Base-by-base conservation (phyloP, 768 basidiomycete species). In the Chalciporus piperatus region DNA sequence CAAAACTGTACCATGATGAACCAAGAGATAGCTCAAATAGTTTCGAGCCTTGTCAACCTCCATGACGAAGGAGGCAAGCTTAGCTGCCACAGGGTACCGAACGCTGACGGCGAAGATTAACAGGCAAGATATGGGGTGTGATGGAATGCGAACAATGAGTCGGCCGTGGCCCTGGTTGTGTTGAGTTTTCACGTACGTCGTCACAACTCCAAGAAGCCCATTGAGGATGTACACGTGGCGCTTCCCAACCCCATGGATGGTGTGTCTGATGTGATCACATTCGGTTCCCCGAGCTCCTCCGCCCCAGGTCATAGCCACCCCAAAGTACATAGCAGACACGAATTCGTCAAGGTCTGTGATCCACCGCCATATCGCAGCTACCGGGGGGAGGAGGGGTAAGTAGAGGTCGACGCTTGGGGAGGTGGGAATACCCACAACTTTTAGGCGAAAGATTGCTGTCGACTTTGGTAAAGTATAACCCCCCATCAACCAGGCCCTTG, bases 141-240 rank as follows among this genome's bases (percentile, higher is more conserved):
- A 25, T 0, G 59, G 59, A 14, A 50, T 53, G 2, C 41, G 51
- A 27, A 57, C 41, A 3, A 58, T 51, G 1, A 56, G 32, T 3
- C 45, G 9, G 4, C 56, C 53, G 19, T 52, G 48, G 12, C 59
- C 52, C 16, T 53, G 46, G 12, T 38, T 12, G 14, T 44, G 35
- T 8, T 52, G 52, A 2, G 54, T 58, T 22, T 64, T 64, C 0
- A 50, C 45, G 30, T 63, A 64, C 1, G 37, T 49, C 0, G 49
- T 63, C 0, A 40, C 42, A 11, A 64, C 49, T 0, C 47, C 32
- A 5, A 63, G 20, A 0, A 47, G 23, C 2, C 62, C 57, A 3
- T 64, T 63, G 5, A 63, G 51, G 6, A 60, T 37, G 17, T 53
- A 63, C 0, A 63, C 19, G 6, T 57, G 51, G 2, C 45, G 39